Conservation (phyloP, 805 yeast species). For the Kodamaea nitidulidarum region DNA sequence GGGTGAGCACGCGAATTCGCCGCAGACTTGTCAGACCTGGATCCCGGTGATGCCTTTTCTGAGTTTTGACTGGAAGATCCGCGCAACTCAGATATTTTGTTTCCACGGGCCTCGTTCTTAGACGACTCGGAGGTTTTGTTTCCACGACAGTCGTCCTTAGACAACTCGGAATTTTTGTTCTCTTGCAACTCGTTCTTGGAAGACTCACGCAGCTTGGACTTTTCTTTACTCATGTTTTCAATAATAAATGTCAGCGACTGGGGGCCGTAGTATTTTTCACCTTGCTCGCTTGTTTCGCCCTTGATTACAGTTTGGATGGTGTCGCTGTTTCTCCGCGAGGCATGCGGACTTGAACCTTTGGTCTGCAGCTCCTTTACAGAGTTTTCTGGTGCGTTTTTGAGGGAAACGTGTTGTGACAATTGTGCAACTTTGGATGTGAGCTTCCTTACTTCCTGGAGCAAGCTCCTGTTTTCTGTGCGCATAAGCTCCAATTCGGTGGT, state of each 20-base stretch:
- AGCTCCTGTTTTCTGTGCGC: slow-evolving; percentile 16
- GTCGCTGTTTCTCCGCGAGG: background rate
- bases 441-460: slow-evolving; percentile 18
- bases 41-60: too few species aligned
- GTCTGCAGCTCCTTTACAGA: too few species aligned
- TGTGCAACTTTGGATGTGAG: slow-evolving; percentile 12
- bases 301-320: slow-evolving; percentile 11
- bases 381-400: too few species aligned
- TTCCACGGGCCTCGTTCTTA: too few species aligned
- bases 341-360: background rate
- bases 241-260: slow-evolving; percentile 45
- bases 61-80: too few species aligned
- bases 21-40: background rate
- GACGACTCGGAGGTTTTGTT: too few species aligned
- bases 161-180: too few species aligned
- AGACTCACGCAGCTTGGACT: background rate
- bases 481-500: slow-evolving; percentile 4
- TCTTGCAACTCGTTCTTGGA: background rate
- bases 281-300: slow-evolving; percentile 38
- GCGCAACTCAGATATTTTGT: too few species aligned
- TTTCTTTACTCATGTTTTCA: slow-evolving; percentile 3
- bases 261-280: slow-evolving; percentile 49
- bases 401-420: slow-evolving; percentile 2
- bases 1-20: background rate
- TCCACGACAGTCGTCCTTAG: too few species aligned